Conservation (phyloP, 2,329 filamentous ascomycete genomes). For the Didymellaceae sp. region DNA sequence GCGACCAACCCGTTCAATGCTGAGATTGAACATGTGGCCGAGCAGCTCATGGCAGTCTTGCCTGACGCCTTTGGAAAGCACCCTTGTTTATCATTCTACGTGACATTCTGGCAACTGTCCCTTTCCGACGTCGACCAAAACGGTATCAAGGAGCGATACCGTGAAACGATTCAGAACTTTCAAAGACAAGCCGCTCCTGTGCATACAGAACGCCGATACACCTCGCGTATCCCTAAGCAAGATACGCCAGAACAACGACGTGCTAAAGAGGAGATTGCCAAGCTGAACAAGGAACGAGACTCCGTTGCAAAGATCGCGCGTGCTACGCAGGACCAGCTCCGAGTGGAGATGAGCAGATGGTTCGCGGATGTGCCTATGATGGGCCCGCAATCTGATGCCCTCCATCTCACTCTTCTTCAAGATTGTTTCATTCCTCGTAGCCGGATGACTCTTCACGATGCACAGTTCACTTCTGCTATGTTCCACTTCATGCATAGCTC, state of each 20-base stretch:
- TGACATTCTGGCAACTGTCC: conserved; percentile 90
- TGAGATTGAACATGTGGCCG: conserved; percentile 75
- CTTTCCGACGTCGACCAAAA: conserved; percentile 74
- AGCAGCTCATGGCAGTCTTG: conserved; percentile 67
- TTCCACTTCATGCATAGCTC: conserved; percentile 86
- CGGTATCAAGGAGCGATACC: conserved; percentile 73
- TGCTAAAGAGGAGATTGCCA: conserved; percentile 73
- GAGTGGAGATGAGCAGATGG: conserved; percentile 78
- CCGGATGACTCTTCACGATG: conserved; percentile 82
- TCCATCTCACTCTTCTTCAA: conserved; percentile 82
- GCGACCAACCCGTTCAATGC: conserved; percentile 57
- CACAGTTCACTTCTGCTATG: conserved; percentile 86
- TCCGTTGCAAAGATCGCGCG: conserved; percentile 61
- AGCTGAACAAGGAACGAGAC: conserved; percentile 55
- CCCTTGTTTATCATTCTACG: conserved; percentile 81
- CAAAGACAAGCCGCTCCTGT: conserved; percentile 49
- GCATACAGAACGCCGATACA: conserved; percentile 68
- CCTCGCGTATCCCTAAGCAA: conserved; percentile 46
- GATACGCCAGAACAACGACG: conserved; percentile 71
- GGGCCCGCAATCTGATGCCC: conserved; percentile 62
- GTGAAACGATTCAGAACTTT: conserved; percentile 68
- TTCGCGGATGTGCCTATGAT: conserved; percentile 69
- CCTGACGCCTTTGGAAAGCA: conserved; percentile 70
- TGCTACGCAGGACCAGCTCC: conserved; percentile 66
- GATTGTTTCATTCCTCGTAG: conserved; percentile 91